Base-by-base conservation (phyloP, 257 asterid species). In the Eustoma russellianum region DNA sequence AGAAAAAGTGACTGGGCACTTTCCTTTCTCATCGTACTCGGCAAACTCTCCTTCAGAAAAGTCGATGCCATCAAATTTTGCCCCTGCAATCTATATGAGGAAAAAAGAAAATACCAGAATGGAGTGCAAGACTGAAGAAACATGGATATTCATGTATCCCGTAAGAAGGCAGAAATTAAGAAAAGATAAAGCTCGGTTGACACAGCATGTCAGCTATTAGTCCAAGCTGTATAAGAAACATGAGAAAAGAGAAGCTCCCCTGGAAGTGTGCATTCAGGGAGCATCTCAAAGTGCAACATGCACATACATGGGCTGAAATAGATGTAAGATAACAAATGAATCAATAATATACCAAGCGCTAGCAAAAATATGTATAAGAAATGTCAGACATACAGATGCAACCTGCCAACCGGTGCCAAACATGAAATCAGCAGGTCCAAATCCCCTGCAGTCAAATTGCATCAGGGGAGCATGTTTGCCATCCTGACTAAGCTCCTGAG, bases 1-100 rank as follows among this genome's bases (percentile, higher is more conserved):
- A 65, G 94, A 85, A 70, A 88, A 81, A 94, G 79, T 85, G 66
- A 92, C 97, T 0, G 95, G 94, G 60, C 81, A 76, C 71, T 79
- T 81, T 13, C 99, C 97, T 82, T 85, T 88, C 75, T 92, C 97
- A 41, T 85, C 95, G 33, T 88, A 92, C 53, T 88, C 99, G 16
- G 79, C 61, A 47, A 61, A 92, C 33, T 92, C 97, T 19, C 82
- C 97, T 47, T 55, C 82, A 0, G 94, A 83, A 63, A 92, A 69
- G 67, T 92, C 94, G 17, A 92, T 79, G 70, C 64, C 83, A 12
- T 64, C 72, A 61, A 79, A 92, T 52, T 61, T 77, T 6, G 93
- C 79, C 60, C 99, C 97, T 65, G 72, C 87, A 52, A 75, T 41
- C 99, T 92, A 71, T 63, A 50, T 17, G 45, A 54, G 46, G 46